phyloP scores from a whole-genome alignment of 2,329 filamentous ascomycete species.

The Clonostachys rosea region DNA sequence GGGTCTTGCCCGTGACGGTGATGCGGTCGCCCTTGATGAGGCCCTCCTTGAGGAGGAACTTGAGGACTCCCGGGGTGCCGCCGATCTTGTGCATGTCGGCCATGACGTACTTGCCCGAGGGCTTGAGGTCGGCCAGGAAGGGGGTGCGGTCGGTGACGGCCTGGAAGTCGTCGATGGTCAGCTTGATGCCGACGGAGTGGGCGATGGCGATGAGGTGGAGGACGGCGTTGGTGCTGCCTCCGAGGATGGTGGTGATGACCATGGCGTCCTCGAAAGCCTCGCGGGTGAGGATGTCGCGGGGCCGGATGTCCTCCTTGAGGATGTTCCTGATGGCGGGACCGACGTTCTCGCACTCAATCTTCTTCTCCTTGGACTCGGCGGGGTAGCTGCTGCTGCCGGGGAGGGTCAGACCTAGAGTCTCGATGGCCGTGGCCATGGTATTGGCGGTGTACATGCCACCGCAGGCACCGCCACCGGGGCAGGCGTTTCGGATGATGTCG shows the following conservation, averaged over 20 bases:
- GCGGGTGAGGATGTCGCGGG: conserved; percentile 73
- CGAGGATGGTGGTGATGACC: conserved; percentile 76
- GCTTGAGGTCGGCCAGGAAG: conserved; percentile 79
- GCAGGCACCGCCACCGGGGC: conserved; percentile 61
- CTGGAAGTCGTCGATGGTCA: conserved; percentile 86
- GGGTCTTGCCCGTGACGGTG: conserved; percentile 85
- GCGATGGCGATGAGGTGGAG: conserved; percentile 82
- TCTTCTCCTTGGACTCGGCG: conserved; percentile 68
- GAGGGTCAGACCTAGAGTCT: conserved; percentile 86
- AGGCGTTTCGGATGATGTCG: conserved; percentile 91
- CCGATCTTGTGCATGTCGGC: conserved; percentile 81
- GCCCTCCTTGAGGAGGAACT: conserved; percentile 79
- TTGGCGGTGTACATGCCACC: conserved; percentile 93
- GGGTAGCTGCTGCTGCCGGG: conserved; percentile 78
- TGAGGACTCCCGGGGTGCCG: conserved; percentile 81
- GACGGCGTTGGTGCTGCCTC: conserved; percentile 82
- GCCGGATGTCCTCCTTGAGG: conserved; percentile 71
- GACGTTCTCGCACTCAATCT: conserved; percentile 66
- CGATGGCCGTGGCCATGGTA: conserved; percentile 90
- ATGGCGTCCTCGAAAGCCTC: conserved; percentile 83
- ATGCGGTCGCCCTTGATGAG: conserved; percentile 75
- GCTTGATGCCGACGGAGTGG: conserved; percentile 73
- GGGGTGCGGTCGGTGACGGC: conserved; percentile 73
- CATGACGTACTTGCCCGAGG: conserved; percentile 84
- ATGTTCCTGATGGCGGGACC: conserved; percentile 72